phyloP scores from a whole-genome alignment of 306 rosid species.

The Carpinus viminea region DNA sequence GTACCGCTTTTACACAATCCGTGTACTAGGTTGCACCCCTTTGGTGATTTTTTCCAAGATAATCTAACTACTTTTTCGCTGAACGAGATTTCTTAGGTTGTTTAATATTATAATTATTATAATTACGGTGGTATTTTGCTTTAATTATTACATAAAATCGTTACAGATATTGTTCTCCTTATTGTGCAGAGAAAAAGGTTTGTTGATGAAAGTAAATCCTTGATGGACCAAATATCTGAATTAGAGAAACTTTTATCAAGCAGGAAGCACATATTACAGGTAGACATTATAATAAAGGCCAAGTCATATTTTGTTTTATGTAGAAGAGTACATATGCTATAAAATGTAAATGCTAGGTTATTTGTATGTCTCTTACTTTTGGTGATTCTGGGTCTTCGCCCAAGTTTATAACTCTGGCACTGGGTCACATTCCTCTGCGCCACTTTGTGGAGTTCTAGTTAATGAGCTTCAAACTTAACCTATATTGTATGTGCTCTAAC shows the following conservation, averaged over 20 bases:
- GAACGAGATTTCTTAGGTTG: background rate
- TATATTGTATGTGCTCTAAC: background rate
- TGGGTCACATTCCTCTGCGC: background rate
- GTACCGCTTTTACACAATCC: background rate
- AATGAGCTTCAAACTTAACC: background rate
- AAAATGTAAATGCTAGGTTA: background rate
- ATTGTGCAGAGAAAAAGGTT: slow-evolving; percentile 72
- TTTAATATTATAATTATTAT: background rate
- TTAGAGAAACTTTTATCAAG: slow-evolving; percentile 83
- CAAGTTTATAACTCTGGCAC: background rate
- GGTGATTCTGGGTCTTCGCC: background rate
- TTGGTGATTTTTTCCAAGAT: background rate
- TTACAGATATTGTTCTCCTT: slow-evolving; percentile 20
- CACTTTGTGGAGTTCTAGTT: background rate
- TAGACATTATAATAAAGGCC: slow-evolving; percentile 20
- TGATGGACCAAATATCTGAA: slow-evolving; percentile 72
- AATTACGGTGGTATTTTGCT: background rate
- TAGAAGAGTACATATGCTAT: background rate
- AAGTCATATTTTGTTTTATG: background rate
- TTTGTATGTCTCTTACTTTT: background rate
- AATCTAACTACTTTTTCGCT: background rate
- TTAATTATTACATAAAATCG: background rate
- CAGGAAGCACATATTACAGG: slow-evolving; percentile 79
- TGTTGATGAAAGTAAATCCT: slow-evolving; percentile 65
- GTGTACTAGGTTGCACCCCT: background rate